A percentile compares a stretch with the other conserved stretches of the same genome.
phyloP scores from a whole-genome alignment of 208 protist genomes.

The Leishmania gerbilli region DNA sequence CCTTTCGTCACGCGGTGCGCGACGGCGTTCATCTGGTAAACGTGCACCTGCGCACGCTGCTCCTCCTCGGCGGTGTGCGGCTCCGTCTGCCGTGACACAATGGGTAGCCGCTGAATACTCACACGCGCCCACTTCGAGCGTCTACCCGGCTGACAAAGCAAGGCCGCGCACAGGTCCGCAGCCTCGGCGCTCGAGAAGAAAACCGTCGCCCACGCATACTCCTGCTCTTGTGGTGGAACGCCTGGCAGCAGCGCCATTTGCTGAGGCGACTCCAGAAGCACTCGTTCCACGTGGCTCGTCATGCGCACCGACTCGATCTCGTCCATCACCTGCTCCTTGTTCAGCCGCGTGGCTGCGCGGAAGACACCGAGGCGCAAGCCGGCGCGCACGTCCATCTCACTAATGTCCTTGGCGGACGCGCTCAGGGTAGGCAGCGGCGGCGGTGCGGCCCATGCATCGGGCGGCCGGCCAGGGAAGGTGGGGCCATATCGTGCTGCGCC shows the following conservation, averaged over 20 bases:
- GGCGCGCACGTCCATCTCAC: constrained; percentile 33
- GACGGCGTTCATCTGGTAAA: constrained; percentile 26
- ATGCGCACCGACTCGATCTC: constrained; percentile 41
- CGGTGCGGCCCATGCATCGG: constrained; percentile 3
- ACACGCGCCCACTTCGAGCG: constrained; percentile 33
- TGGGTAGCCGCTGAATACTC: constrained; percentile 28
- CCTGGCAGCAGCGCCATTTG: background rate
- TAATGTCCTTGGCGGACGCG: constrained; percentile 28
- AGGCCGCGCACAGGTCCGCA: constrained; percentile 30
- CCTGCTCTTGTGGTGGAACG: constrained; percentile 23
- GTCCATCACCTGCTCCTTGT: constrained; percentile 39
- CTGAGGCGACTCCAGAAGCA: constrained; percentile 23
- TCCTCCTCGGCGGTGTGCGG: constrained; percentile 21
- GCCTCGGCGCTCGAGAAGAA: constrained; percentile 33
- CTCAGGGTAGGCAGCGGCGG: constrained; percentile 30
- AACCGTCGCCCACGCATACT: constrained; percentile 33
- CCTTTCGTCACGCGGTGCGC: background rate
- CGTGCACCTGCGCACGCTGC: constrained; percentile 26
- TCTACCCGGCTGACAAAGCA: constrained; percentile 29
- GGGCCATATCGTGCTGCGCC: constrained; percentile 18
- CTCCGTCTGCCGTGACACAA: constrained; percentile 11
- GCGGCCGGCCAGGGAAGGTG: background rate
- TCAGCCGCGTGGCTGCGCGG: constrained; percentile 16
- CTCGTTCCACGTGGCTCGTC: constrained; percentile 33
- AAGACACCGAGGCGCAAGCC: constrained; percentile 30